Evolutionary conservation across 306 rosid species (phyloP).

Genomic region (Bauhinia variegata): DNA sequence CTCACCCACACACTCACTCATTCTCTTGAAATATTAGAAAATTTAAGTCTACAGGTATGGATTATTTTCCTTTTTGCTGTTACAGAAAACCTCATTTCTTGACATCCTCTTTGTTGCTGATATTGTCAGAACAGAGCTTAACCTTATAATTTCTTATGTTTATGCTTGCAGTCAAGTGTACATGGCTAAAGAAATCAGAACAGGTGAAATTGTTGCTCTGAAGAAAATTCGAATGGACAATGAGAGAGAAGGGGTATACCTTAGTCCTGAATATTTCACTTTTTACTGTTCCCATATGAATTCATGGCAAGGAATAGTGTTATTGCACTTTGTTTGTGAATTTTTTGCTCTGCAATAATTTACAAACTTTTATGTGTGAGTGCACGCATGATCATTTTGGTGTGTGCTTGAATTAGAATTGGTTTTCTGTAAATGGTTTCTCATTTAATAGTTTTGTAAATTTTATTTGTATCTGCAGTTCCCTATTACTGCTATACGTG

Average conservation of each 20-base stretch:
- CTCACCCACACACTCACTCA: background rate
- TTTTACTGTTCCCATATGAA: background rate
- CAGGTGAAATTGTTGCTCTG: slow-evolving; percentile 80
- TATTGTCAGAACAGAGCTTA: slow-evolving; percentile 13
- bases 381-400: slow-evolving; percentile 5
- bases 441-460: slow-evolving; percentile 12
- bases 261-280: slow-evolving; percentile 7
- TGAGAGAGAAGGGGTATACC: slow-evolving; percentile 72
- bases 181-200: slow-evolving; percentile 67
- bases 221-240: slow-evolving; percentile 78
- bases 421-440: background rate
- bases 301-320: background rate
- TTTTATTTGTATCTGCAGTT: slow-evolving; percentile 49
- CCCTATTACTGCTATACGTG: slow-evolving; percentile 78
- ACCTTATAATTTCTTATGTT: slow-evolving; percentile 1
- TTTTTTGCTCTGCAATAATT: background rate
- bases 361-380: background rate
- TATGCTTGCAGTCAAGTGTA: slow-evolving; percentile 65
- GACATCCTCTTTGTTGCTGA: slow-evolving; percentile 19
- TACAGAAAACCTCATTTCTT: slow-evolving; percentile 6
- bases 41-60: background rate
- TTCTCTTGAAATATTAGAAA: background rate
- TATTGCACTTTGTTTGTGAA: background rate
- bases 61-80: slow-evolving; percentile 12
- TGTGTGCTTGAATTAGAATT: slow-evolving; percentile 20